Conservation (phyloP, 1,284 basidiomycete genomes). For the Hortiboletus rubellus region DNA sequence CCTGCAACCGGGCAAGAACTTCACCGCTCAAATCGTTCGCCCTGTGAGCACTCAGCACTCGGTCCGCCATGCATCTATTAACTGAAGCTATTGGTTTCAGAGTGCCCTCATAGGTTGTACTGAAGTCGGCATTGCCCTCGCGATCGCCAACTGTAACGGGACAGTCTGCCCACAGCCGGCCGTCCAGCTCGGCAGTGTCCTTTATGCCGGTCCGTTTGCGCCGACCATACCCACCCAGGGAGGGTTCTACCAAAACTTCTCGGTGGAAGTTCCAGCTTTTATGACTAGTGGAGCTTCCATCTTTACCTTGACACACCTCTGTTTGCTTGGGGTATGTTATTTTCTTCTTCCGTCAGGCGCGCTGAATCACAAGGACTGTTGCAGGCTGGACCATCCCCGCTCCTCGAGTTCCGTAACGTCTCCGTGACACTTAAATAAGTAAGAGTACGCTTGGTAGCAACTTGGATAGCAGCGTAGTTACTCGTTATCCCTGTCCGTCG, state of each 20-base stretch:
- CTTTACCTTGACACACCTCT: slow-evolving; percentile 34
- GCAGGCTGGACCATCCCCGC: slow-evolving; percentile 25
- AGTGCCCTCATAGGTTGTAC: slow-evolving; percentile 21
- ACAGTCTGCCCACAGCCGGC: slow-evolving; percentile 25
- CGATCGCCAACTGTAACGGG: slow-evolving; percentile 20
- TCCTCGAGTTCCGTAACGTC: slow-evolving; percentile 31
- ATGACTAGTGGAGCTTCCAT: slow-evolving; percentile 23
- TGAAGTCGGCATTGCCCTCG: slow-evolving; percentile 35
- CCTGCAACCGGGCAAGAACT: slow-evolving; percentile 14
- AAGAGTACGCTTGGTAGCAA: not conserved
- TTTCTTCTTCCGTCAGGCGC: not conserved
- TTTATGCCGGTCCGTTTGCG: slow-evolving; percentile 32
- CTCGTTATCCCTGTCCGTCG: too few relatives aligned
- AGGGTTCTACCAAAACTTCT: slow-evolving; percentile 36
- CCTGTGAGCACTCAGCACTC: slow-evolving; percentile 20
- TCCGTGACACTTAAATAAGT: slow-evolving; percentile 13
- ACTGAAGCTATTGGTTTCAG: slow-evolving; percentile 6
- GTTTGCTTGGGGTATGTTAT: slow-evolving; percentile 32
- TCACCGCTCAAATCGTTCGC: slow-evolving; percentile 20
- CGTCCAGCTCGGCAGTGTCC: slow-evolving; percentile 25
- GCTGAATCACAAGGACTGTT: slow-evolving; percentile 4
- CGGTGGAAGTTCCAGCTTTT: slow-evolving; percentile 17
- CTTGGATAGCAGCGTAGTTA: not conserved
- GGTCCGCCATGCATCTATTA: not conserved
- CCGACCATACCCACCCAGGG: slow-evolving; percentile 20